phyloP scores from a whole-genome alignment of 441 rosid species.

The Corymbia calophylla region DNA sequence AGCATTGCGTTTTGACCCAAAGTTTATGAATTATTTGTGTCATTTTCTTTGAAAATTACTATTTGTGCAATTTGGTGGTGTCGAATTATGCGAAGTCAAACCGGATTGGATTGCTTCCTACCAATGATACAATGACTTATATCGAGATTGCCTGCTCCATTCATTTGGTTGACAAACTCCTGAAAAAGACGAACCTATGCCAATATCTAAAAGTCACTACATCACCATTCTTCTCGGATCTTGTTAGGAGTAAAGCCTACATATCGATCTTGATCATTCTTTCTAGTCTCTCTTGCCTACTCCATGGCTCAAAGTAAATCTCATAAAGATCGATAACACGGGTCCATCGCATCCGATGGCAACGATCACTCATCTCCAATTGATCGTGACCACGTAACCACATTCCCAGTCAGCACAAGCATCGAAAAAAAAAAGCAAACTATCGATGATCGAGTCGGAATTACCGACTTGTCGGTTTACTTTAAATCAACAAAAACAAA shows the following conservation, averaged over 20 bases:
- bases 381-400: fast-evolving
- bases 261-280: not conserved
- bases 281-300: not conserved
- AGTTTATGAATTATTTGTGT: fast-evolving
- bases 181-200: not conserved
- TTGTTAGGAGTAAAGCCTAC: not conserved
- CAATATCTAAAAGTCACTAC: not conserved
- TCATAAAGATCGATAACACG: not conserved
- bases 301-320: not conserved
- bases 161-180: not conserved
- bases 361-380: not conserved
- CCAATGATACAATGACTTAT: not conserved
- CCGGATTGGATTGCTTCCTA: not conserved
- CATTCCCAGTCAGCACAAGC: not conserved
- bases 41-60: not conserved
- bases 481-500: not conserved
- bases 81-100: not conserved
- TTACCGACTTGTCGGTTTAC: fast-evolving
- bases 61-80: fast-evolving
- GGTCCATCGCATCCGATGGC: not conserved
- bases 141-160: fast-evolving
- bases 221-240: not conserved
- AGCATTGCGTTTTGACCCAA: fast-evolving
- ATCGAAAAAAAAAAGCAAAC: not conserved
- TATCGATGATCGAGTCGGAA: fast-evolving